phyloP scores from a whole-genome alignment of 108 stramenopile species.

The Skeletonema marinoi region DNA sequence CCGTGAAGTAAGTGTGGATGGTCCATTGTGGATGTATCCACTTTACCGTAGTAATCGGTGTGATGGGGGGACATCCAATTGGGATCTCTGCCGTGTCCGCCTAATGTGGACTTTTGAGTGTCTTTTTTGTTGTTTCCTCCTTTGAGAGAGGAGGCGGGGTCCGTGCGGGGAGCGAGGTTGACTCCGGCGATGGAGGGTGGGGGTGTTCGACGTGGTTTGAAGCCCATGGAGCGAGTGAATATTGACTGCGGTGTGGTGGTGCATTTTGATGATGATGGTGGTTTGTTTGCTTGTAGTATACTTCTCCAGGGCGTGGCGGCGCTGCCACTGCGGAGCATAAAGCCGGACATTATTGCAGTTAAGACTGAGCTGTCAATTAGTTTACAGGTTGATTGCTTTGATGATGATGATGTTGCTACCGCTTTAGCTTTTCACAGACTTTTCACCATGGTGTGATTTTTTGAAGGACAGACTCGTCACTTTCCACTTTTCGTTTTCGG shows the following conservation, averaged over 20 bases:
- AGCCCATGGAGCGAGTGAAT: conserved; percentile 15
- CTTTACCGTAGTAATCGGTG: conserved; percentile 38
- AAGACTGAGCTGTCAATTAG: background rate
- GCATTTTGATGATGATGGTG: background rate
- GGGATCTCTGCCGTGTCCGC: conserved; percentile 10
- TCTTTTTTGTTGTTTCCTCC: background rate
- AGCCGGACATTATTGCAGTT: background rate
- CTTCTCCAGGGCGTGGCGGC: background rate
- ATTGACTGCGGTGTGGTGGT: background rate
- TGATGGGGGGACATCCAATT: conserved; percentile 49
- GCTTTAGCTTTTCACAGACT: too few relatives aligned
- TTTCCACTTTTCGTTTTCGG: too few relatives aligned
- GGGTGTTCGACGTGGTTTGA: conserved; percentile 45
- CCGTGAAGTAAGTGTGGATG: conserved; percentile 38
- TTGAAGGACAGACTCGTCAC: too few relatives aligned
- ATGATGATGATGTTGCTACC: background rate
- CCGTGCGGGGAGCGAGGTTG: conserved; percentile 29
- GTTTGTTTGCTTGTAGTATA: background rate
- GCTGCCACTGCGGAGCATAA: background rate
- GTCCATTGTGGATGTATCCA: conserved; percentile 30
- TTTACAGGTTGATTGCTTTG: background rate
- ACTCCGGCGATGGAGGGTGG: conserved; percentile 37
- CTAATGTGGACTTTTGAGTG: background rate
- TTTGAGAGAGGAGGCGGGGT: conserved; percentile 17
- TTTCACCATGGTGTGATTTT: background rate